Evolutionary conservation across 2,329 filamentous ascomycete genomes (phyloP), one percentile per base, ranked within the genome.

Genomic region (Neurospora sp.): DNA sequence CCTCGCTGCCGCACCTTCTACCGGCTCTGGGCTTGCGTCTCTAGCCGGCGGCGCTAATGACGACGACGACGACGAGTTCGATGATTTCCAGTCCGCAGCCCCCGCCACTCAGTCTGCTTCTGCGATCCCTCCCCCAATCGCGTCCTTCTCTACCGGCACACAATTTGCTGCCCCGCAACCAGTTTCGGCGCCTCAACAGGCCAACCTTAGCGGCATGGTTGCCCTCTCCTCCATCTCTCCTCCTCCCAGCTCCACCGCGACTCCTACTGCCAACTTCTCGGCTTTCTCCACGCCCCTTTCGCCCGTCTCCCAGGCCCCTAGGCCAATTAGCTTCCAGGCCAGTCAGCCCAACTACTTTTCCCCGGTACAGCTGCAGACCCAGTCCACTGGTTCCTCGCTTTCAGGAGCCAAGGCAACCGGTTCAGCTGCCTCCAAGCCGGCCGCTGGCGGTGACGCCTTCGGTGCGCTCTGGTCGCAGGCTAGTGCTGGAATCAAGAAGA

Each of bases 331-430:
- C 67, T 97, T 90, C 81, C 92, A 96, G 80, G 87, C 91, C 1
- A 81, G 90, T 1, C 90, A 91, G 28, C 96, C 96, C 68, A 99
- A 99, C 82, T 99, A 99, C 84, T 99, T 95, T 80, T 93, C 93
- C 68, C 96, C 93, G 0, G 90, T 98, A 4, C 85, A 86, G 72
- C 77, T 81, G 73, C 75, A 66, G 72, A 76, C 68, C 19, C 72
- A 72, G 58, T 52, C 72, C 17, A 66, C 70, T 3, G 70, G 67
- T 7, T 62, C 71, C 8, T 46, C 72, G 19, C 42, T 75, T 2
- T 73, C 71, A 3, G 73, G 73, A 1, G 67, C 79, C 69, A 86
- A 86, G 76, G 81, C 84, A 13, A 79, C 82, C 38, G 77, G 79
- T 13, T 79, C 82, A 28, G 78, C 84, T 2, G 76, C 81, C 15